These are phyloP conservation scores for Cercospora zeina DNA, from an alignment of 2,329 filamentous ascomycete species.

Conservation along the genomic window DNA sequence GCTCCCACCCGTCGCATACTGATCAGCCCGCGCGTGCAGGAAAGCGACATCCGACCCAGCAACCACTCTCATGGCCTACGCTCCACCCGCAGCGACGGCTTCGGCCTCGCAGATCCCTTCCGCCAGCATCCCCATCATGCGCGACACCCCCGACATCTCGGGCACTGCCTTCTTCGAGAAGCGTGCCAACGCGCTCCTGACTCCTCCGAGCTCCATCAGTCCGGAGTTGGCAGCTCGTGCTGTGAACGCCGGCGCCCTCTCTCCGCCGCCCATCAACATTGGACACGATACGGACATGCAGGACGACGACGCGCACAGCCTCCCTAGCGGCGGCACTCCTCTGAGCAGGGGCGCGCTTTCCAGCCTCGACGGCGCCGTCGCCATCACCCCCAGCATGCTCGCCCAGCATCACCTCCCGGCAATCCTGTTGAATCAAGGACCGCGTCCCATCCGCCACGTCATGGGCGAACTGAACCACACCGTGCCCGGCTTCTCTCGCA, in stretches of 20 bases:
- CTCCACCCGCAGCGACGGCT: constrained; percentile 39
- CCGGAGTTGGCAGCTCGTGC: constrained; percentile 81
- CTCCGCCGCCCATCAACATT: constrained; percentile 55
- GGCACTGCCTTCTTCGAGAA: constrained; percentile 37
- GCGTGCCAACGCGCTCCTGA: constrained; percentile 63
- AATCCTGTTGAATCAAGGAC: constrained; percentile 85
- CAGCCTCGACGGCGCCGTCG: constrained; percentile 69
- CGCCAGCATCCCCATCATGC: constrained; percentile 35
- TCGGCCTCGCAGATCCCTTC: constrained; percentile 38
- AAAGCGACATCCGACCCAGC: constrained; percentile 37
- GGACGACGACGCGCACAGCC: constrained; percentile 49
- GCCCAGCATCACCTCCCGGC: constrained; percentile 87
- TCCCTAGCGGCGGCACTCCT: constrained; percentile 37
- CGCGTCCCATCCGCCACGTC: constrained; percentile 89
- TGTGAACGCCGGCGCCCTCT: constrained; percentile 59
- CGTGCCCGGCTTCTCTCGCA: constrained; percentile 86
- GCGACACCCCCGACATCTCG: constrained; percentile 30
- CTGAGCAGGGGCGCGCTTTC: constrained; percentile 56
- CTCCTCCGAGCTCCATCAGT: constrained; percentile 93
- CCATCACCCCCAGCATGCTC: constrained; percentile 81
- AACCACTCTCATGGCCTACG: constrained; percentile 38
- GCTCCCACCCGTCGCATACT: constrained; percentile 33
- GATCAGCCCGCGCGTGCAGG: constrained; percentile 33
- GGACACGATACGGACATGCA: constrained; percentile 82
- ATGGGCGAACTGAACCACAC: constrained; percentile 92